Evolutionary conservation across 257 asterid genomes (phyloP).

Genomic region (Penstemon newberryi): DNA sequence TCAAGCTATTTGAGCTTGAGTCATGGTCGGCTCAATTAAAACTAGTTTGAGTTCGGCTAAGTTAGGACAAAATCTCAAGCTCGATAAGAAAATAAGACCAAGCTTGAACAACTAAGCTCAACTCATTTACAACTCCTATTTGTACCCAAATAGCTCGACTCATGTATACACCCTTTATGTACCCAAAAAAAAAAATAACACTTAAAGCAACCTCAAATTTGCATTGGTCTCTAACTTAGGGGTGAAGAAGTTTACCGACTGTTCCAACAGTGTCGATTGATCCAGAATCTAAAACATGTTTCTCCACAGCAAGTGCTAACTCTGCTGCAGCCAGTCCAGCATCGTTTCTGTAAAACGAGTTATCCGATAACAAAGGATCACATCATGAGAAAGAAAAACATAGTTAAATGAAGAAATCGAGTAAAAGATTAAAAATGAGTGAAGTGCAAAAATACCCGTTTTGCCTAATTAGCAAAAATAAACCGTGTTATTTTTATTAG

Average conservation of each 20-base stretch:
- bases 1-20: too few relatives aligned
- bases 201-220: neutral
- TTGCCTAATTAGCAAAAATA: too few relatives aligned
- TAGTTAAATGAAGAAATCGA: neutral
- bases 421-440: neutral
- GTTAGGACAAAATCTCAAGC: too few relatives aligned
- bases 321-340: slow-evolving; percentile 99
- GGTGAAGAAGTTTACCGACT: slow-evolving; percentile 52
- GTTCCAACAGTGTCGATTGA: slow-evolving; percentile 95
- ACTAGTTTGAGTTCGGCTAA: too few relatives aligned
- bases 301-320: slow-evolving; percentile 85
- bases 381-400: slow-evolving; percentile 5
- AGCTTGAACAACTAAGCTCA: too few relatives aligned
- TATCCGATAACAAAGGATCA: slow-evolving; percentile 6
- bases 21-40: too few relatives aligned
- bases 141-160: too few relatives aligned
- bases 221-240: neutral
- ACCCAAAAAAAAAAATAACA: neutral
- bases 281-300: slow-evolving; percentile 87
- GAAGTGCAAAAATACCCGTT: too few relatives aligned
- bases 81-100: too few relatives aligned
- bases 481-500: too few relatives aligned
- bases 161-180: neutral
- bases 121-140: too few relatives aligned
- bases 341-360: slow-evolving; percentile 66